Evolutionary conservation across 1,284 basidiomycete genomes (phyloP), one percentile per base, ranked within the genome.

Genomic region (Apiotrichum laibachii): DNA sequence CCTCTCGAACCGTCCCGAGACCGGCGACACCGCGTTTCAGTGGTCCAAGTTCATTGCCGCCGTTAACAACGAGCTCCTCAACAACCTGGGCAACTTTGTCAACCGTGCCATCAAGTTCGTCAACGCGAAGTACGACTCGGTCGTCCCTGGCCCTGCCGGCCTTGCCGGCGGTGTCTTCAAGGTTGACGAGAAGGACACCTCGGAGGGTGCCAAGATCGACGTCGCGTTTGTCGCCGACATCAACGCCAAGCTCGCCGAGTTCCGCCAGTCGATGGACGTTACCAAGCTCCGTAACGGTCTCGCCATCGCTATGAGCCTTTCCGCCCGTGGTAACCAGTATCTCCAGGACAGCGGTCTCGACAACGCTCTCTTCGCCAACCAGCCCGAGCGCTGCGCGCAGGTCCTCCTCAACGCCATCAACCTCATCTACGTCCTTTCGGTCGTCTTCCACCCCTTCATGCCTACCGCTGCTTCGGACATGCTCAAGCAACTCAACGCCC

Each of bases 81-180:
- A 96, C 77, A 99, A 99, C 80, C 88, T 99, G 65, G 95, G 95
- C 57, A 99, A 99, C 82, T 99, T 98, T 77, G 90, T 98, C 67
- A 99, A 99, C 78, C 90, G 95, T 49, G 84, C 82, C 16, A 81
- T 98, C 73, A 97, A 96, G 77, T 99, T 99, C 72, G 85, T 92
- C 53, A 85, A 88, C 15, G 89, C 91, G 39, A 92, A 94, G 76
- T 96, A 90, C 77, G 84, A 87, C 61, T 81, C 88, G 46, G 77
- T 88, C 50, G 82, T 98, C 26, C 93, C 94, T 13, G 89, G 92
- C 53, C 83, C 86, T 53, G 83, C 81, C 21, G 89, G 89, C 66
- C 79, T 80, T 22, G 82, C 83, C 12, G 90, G 89, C 6, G 71
- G 71, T 35, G 71, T 69, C 45, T 82, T 84, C 15, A 85, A 87